Conservation (phyloP, 1,284 basidiomycete genomes). For the Ustilago trichophora region DNA sequence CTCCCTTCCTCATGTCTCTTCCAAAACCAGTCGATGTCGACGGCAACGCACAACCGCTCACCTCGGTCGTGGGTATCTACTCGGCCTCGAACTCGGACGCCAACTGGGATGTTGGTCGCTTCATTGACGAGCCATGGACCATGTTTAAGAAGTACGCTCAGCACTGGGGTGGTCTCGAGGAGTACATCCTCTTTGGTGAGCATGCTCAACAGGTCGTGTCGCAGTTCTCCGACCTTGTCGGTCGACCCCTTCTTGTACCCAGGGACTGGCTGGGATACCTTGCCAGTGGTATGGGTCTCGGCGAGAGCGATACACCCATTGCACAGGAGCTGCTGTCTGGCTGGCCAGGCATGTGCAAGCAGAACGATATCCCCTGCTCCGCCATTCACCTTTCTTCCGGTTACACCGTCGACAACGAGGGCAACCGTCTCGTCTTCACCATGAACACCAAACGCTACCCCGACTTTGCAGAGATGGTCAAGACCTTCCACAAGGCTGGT, state of each 20-base stretch:
- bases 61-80: conserved; percentile 67
- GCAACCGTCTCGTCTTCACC: conserved; percentile 68
- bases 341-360: conserved; percentile 68
- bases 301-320: conserved; percentile 67
- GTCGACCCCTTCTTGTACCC: conserved; percentile 66
- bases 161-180: conserved; percentile 68
- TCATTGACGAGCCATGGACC: conserved; percentile 68
- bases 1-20: conserved; percentile 68
- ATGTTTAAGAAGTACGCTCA: conserved; percentile 68
- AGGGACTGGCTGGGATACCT: conserved; percentile 69
- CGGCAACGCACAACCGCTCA: conserved; percentile 28
- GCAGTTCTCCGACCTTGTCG: conserved; percentile 65
- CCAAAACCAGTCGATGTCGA: conserved; percentile 52
- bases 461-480: conserved; percentile 68
- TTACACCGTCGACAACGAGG: conserved; percentile 67
- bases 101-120: conserved; percentile 67
- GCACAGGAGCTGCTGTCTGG: conserved; percentile 68
- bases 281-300: conserved; percentile 68
- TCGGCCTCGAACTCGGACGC: conserved; percentile 67
- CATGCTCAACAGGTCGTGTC: conserved; percentile 64
- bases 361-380: conserved; percentile 68
- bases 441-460: conserved; percentile 68
- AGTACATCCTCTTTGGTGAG: conserved; percentile 67
- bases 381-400: conserved; percentile 66
- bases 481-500: conserved; percentile 67